Base-by-base conservation (phyloP, 2,329 filamentous ascomycete species). In the Colletotrichum sp. region DNA sequence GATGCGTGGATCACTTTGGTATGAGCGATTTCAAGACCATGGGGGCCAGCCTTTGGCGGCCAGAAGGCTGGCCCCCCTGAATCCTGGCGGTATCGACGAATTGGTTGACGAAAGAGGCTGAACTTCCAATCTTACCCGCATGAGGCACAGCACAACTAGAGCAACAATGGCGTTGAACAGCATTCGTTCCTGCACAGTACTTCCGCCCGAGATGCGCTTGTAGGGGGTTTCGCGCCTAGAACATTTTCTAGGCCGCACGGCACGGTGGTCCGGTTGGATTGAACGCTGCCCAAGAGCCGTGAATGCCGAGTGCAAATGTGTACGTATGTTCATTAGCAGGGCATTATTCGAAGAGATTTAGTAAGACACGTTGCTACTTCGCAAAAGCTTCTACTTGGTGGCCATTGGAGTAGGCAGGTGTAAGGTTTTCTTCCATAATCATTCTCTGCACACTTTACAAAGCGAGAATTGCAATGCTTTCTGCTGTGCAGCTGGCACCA, bases 241-340 rank as follows among this genome's bases (percentile, higher is more conserved):
- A 49, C 44, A 49, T 49, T 49, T 49, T 7, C 57, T 30, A 30
- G 27, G 44, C 19, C 19, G n/a, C n/a, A 49, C 44, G 44, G 44
- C 44, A 49, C 44, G 9, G n/a, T 22, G n/a, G n/a, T 49, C 44
- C 44, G 19, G n/a, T 49, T 49, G n/a, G 0, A 49, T 22, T 22
- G 19, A 22, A 49, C 44, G 44, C 19, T 49, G n/a, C n/a, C 11
- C 44, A 3, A 49, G 44, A 49, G 44, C 6, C n/a, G 0, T 49
- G 44, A 49, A n/a, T 49, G 44, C 44, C 22, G n/a, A 13, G 19
- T 49, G 11, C 19, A n/a, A 19, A 49, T 49, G 3, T 12, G 19
- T 49, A 7, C 1, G 1, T n/a, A 4, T n/a, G 9, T 7, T 2
- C 0, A 22, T 12, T 13, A 11, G 11, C 22, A 12, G 9, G 6